Conservation (phyloP, 257 asterid genomes). For the Striga asiatica region DNA sequence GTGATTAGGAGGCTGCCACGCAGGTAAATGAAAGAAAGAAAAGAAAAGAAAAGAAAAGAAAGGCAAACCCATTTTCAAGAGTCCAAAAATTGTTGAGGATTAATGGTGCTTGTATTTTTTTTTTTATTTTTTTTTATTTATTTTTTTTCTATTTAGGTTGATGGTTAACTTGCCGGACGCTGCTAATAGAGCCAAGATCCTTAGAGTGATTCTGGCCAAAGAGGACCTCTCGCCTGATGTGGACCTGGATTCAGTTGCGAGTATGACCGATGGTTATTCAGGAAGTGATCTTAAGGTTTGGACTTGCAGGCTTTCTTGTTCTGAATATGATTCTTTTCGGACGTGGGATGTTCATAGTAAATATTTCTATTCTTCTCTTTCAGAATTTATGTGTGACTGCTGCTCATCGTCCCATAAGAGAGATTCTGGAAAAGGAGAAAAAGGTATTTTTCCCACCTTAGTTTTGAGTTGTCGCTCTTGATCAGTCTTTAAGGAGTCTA, state of each 20-base stretch:
- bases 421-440: slow-evolving; percentile 52
- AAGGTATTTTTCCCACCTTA: slow-evolving; percentile 38
- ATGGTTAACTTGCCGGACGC: slow-evolving; percentile 92
- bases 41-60: neutral
- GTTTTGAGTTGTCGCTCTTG: no score
- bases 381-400: slow-evolving; percentile 68
- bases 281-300: slow-evolving; percentile 96
- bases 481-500: no score
- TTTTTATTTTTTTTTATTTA: neutral
- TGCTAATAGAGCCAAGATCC: slow-evolving; percentile 56
- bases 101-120: no score
- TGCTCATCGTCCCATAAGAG: slow-evolving; percentile 69
- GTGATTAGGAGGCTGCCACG: slow-evolving; percentile 94
- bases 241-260: slow-evolving; percentile 67
- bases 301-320: neutral
- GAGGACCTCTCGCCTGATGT: slow-evolving; percentile 58
- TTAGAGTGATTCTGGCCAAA: slow-evolving; percentile 57
- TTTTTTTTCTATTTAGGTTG: slow-evolving; percentile 38
- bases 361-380: slow-evolving; percentile 14
- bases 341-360: neutral
- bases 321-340: neutral
- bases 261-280: slow-evolving; percentile 83
- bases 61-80: neutral
- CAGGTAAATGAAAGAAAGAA: slow-evolving; percentile 27
- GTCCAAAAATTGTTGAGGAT: no score